Evolutionary conservation across 2,329 filamentous ascomycete species (phyloP), one percentile per base, ranked within the genome.

Genomic region (Escovopsis sp.): DNA sequence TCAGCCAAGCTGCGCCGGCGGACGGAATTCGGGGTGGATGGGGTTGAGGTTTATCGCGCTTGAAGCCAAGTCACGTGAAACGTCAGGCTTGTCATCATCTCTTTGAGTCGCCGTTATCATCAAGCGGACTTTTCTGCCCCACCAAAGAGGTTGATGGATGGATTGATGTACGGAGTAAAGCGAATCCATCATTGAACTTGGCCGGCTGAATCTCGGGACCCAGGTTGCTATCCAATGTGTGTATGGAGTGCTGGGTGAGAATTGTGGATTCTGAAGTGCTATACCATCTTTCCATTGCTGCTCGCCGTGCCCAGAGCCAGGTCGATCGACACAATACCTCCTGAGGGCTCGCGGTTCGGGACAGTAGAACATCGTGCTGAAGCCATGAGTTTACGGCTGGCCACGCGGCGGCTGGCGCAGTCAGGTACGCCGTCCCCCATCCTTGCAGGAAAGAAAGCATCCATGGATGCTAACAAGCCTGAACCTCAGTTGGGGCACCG

Each of bases 331-430:
- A 45, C 36, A 39, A 43, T 25, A 25, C n/a, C n/a, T n/a, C n/a
- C n/a, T n/a, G 40, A 43, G 43, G 42, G 39, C 42, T 43, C 44
- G 39, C 41, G 42, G 39, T 41, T 26, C 35, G 34, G 35, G 33
- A 44, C n/a, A n/a, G n/a, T n/a, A 43, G 39, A 40, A 44, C 6
- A 26, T 15, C 27, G 15, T 34, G 31, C 23, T 33, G 29, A 43
- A 33, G 50, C 45, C 51, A 85, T 84, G 79, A 81, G 66, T 59
- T 57, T 79, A 48, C 68, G 70, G 55, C 60, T 75, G 51, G 73
- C 76, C 46, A 64, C 73, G 48, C 62, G 72, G 62, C 70, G 70
- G 60, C 60, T 79, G 47, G 62, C 68, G 37, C 62, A 64, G 50
- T 63, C 67, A 53, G 72, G 79, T 83, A 66, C 43, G 31, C 43